Evolutionary conservation across 2,329 filamentous ascomycete genomes (phyloP).

Genomic region (Verticillium nonalfalfae): DNA sequence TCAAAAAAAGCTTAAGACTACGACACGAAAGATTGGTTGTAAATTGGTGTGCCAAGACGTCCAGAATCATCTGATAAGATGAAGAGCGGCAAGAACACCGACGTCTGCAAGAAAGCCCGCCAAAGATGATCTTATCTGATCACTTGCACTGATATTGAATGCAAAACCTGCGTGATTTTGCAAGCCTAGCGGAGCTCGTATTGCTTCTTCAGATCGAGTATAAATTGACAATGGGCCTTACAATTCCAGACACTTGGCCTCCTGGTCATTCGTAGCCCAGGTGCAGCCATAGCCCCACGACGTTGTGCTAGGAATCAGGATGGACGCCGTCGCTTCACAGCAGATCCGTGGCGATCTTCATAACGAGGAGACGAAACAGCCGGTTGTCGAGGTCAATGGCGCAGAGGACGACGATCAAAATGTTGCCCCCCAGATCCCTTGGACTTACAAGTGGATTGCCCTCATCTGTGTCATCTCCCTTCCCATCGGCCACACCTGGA

Average conservation of each 20-base stretch:
- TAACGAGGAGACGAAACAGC: background rate
- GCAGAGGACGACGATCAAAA: background rate
- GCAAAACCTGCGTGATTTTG: no score
- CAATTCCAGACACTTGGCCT: background rate
- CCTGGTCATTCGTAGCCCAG: background rate
- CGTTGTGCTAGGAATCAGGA: background rate
- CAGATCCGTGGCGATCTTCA: background rate
- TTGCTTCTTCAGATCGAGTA: background rate
- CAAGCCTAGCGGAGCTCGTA: no score
- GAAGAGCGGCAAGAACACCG: background rate
- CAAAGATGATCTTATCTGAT: background rate
- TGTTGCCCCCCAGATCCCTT: slow-evolving; percentile 5
- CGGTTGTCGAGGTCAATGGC: background rate
- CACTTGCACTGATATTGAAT: background rate
- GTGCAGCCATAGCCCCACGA: background rate
- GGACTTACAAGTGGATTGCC: slow-evolving; percentile 17
- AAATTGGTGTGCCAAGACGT: background rate
- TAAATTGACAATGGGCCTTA: background rate
- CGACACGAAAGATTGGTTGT: background rate
- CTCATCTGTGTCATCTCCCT: slow-evolving; percentile 14
- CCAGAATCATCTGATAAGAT: background rate
- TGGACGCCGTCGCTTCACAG: background rate
- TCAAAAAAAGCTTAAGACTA: background rate
- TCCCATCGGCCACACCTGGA: slow-evolving; percentile 16
- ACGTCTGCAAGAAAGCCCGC: background rate